These are phyloP conservation scores for Oidiodendron maius DNA, from an alignment of 495 filamentous ascomycete genomes.

Conservation along the genomic window DNA sequence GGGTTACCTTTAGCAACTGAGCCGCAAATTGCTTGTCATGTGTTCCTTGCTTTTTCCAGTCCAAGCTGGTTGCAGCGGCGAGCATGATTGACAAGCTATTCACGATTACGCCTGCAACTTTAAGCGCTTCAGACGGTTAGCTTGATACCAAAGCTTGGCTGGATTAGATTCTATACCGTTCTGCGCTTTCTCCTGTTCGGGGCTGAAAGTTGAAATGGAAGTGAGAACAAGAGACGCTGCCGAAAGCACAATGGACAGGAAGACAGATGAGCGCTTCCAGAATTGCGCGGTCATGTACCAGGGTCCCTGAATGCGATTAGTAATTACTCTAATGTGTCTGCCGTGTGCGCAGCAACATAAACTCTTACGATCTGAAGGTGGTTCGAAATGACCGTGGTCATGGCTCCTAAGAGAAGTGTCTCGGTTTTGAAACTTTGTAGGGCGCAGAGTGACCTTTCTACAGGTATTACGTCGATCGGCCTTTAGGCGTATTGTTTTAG, in stretches of 20 bases:
- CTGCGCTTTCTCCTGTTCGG: neutral
- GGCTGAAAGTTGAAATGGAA: slow-evolving; percentile 7
- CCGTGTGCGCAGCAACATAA: too few species aligned
- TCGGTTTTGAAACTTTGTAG: neutral
- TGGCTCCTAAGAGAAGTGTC: neutral
- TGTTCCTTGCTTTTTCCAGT: slow-evolving; percentile 8
- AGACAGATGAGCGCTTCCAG: slow-evolving; percentile 14
- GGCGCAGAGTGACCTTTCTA: neutral
- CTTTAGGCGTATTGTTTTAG: too few species aligned
- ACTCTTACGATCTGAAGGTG: neutral
- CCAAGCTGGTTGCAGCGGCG: slow-evolving; percentile 12
- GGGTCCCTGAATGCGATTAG: neutral
- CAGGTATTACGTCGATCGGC: too few species aligned
- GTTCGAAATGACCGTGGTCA: neutral
- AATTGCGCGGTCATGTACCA: slow-evolving; percentile 11
- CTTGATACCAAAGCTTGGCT: neutral
- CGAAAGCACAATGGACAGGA: slow-evolving; percentile 7
- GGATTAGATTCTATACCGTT: slow-evolving; percentile 1
- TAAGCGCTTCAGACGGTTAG: slow-evolving; percentile 2
- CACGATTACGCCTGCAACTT: slow-evolving; percentile 3
- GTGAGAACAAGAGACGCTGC: slow-evolving; percentile 2
- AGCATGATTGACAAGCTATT: slow-evolving; percentile 10
- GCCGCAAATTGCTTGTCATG: slow-evolving; percentile 10
- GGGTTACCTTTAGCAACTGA: slow-evolving; percentile 5
- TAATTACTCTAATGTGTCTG: too few species aligned